phyloP scores from a whole-genome alignment of 2,329 filamentous ascomycete species.

The Coniochaeta pulveracea region DNA sequence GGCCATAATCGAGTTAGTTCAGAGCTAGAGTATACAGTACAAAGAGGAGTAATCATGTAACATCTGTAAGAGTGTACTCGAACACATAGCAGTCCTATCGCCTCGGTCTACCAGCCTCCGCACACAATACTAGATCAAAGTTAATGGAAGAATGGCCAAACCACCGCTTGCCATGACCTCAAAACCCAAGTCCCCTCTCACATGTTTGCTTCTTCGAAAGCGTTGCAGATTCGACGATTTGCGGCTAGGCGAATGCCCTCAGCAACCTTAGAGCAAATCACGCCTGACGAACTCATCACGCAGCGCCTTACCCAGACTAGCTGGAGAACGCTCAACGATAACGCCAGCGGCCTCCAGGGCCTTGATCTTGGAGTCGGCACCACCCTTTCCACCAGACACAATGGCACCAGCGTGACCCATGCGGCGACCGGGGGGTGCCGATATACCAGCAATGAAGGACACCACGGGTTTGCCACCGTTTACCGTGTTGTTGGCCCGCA shows the following conservation, averaged over 20 bases:
- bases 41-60: too few relatives aligned
- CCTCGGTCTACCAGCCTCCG: too few relatives aligned
- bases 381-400: conserved; percentile 93
- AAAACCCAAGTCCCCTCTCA: too few relatives aligned
- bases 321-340: conserved; percentile 90
- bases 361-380: conserved; percentile 94
- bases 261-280: conserved; percentile 66
- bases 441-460: conserved; percentile 97
- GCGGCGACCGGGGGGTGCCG: conserved; percentile 85
- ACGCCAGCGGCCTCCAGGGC: conserved; percentile 90
- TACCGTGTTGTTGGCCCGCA: conserved; percentile 81
- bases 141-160: too few relatives aligned
- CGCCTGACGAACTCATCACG: conserved; percentile 93
- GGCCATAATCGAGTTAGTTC: too few relatives aligned
- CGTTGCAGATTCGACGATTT: too few relatives aligned
- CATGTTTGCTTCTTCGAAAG: too few relatives aligned
- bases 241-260: background rate
- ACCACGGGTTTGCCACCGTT: conserved; percentile 86
- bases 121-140: too few relatives aligned
- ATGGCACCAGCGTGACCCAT: conserved; percentile 99
- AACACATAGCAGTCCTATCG: too few relatives aligned
- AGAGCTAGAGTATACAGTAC: too few relatives aligned
- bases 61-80: too few relatives aligned
- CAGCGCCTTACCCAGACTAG: conserved; percentile 82
- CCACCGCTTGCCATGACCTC: too few relatives aligned